Evolutionary conservation across 306 rosid species (phyloP), one percentile per base, ranked within the genome.

Genomic region (Quercus mongolica): DNA sequence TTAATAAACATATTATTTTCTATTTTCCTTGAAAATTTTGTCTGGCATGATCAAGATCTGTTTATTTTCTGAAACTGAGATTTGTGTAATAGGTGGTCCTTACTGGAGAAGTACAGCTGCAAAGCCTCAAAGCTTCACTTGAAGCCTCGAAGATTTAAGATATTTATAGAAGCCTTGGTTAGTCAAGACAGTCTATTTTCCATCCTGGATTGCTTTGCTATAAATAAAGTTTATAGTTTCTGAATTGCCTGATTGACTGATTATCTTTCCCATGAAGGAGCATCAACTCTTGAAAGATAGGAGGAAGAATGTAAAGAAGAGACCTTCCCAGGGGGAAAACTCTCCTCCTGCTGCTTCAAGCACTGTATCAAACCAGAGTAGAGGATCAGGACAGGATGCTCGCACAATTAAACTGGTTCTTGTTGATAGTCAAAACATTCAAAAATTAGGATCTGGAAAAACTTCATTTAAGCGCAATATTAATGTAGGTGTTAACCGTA

Each of bases 121-220:
- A 92, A 93, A 86, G 99, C 99, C 79, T 95, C 99, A 80, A 95
- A 95, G 88, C 99, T 95, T 88, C 99, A 93, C 86, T 74, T 95
- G 80, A 95, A 95, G 87, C 99, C 99, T 28, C 94, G 99, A 13
- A 88, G 97, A 49, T 95, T 92, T 75, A 95, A 95, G 88, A 90
- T 95, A 71, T 91, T 95, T 87, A 82, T 95, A 76, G 99, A 95
- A 89, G 95, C 99, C 75, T 87, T 95, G 97, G 99, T 95, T 79
- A 90, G 98, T 91, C 49, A 31, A 59, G 12, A 67, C 78, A 69
- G 54, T 83, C 76, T 77, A 68, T 75, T 33, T 84, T 44, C 58
- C 23, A 62, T 71, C 71, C 62, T 31, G 61, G 73, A 54, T 59
- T 77, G 70, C 35, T 44, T 78, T 78, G 28, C 46, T 51, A 3